phyloP scores from a whole-genome alignment of 306 rosid genomes.

The Sicyos baderoa region DNA sequence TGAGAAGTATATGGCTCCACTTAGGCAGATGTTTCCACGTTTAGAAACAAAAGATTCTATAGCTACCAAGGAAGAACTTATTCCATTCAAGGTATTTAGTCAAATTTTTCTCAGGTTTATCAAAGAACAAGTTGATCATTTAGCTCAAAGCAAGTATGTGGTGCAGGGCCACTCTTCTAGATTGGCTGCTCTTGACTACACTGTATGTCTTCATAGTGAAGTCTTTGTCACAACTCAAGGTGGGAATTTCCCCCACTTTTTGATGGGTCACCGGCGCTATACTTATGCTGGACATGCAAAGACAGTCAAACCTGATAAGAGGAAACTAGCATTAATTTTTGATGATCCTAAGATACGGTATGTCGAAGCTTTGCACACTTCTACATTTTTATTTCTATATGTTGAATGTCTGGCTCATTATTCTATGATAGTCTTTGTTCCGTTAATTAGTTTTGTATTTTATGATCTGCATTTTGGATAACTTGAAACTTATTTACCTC shows the following conservation, averaged over 20 bases:
- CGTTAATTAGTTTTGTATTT: neutral
- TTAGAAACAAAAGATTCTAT: conserved; percentile 76
- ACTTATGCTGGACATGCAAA: conserved; percentile 79
- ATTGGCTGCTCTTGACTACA: conserved; percentile 98
- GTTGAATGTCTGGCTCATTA: neutral
- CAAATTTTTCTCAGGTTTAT: neutral
- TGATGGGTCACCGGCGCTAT: conserved; percentile 90
- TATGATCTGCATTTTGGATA: conserved; percentile 3
- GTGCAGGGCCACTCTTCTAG: conserved; percentile 88
- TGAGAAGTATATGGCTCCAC: conserved; percentile 84
- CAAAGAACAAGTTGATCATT: conserved; percentile 21
- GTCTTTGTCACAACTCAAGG: conserved; percentile 96
- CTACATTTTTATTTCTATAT: neutral
- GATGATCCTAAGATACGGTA: conserved; percentile 78
- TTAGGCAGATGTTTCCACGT: conserved; percentile 85
- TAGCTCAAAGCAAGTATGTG: conserved; percentile 25
- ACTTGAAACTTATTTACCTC: neutral
- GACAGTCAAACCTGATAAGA: conserved; percentile 86
- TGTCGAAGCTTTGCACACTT: conserved; percentile 4
- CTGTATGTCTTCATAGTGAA: conserved; percentile 87
- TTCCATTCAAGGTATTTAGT: conserved; percentile 59
- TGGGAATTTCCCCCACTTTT: conserved; percentile 95
- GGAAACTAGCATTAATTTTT: conserved; percentile 63
- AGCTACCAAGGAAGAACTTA: conserved; percentile 73
- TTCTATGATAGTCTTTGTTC: neutral